Evolutionary conservation across 2,329 filamentous ascomycete genomes (phyloP).

Genomic region (Hysterium pulicare): DNA sequence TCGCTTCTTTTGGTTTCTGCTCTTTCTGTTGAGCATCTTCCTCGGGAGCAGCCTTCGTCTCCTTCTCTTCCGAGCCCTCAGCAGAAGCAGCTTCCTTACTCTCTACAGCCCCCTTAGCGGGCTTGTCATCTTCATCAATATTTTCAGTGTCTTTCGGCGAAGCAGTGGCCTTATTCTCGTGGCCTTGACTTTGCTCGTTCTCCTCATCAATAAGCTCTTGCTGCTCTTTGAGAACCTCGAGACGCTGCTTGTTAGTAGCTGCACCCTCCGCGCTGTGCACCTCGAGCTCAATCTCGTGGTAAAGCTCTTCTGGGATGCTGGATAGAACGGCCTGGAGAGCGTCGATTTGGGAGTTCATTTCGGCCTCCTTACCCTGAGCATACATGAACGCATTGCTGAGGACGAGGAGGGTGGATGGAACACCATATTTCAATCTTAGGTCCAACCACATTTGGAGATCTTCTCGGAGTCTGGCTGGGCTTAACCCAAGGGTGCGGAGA

Average conservation of each 20-base stretch:
- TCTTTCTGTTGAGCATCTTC: background rate
- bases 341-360: constrained; percentile 86
- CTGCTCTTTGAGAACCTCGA: constrained; percentile 97
- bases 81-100: constrained; percentile 5
- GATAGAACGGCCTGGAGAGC: constrained; percentile 88
- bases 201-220: constrained; percentile 97
- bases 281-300: constrained; percentile 99
- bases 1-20: background rate
- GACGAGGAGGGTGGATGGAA: constrained; percentile 93
- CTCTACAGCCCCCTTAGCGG: constrained; percentile 27
- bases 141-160: constrained; percentile 83
- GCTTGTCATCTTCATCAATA: constrained; percentile 91
- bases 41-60: constrained; percentile 31
- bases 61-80: constrained; percentile 12
- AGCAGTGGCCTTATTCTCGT: constrained; percentile 68
- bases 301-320: constrained; percentile 94
- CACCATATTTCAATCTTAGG: constrained; percentile 84
- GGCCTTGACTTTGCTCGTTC: constrained; percentile 80
- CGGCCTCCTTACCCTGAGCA: constrained; percentile 75
- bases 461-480: constrained; percentile 79
- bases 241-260: constrained; percentile 96
- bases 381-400: constrained; percentile 98
- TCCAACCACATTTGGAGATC: constrained; percentile 94
- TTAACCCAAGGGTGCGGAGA: constrained; percentile 88
- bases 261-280: constrained; percentile 95